Conservation (phyloP, 2,329 filamentous ascomycete genomes). For the Lizonia empirigonia region DNA sequence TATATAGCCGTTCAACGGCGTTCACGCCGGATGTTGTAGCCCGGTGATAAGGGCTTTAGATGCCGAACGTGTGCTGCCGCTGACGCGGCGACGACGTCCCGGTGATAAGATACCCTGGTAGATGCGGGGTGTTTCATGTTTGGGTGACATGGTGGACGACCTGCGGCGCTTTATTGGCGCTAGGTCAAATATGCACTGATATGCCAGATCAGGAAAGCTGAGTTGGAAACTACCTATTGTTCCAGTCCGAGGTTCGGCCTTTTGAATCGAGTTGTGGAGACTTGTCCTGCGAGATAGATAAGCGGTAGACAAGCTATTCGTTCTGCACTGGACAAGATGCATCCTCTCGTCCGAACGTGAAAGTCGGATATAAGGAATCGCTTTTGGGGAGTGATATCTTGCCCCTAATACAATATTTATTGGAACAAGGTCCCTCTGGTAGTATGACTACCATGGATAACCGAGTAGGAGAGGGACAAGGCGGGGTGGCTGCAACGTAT, state of each 20-base stretch:
- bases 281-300: background rate
- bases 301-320: background rate
- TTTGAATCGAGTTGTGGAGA: background rate
- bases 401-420: no score
- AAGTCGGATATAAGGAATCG: no score
- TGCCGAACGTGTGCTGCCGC: slow-evolving; percentile 4
- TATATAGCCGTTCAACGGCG: slow-evolving; percentile 7
- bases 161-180: slow-evolving; percentile 16
- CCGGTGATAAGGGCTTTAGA: slow-evolving; percentile 14
- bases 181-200: slow-evolving; percentile 23
- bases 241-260: slow-evolving; percentile 7
- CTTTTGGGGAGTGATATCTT: no score
- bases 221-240: background rate
- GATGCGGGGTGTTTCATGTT: slow-evolving; percentile 19
- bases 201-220: slow-evolving; percentile 34
- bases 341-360: no score
- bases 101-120: slow-evolving; percentile 27
- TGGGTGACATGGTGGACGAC: slow-evolving; percentile 12
- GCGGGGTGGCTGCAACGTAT: no score
- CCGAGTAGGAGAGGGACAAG: no score
- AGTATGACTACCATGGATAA: no score
- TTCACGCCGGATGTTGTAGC: background rate
- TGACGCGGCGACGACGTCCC: slow-evolving; percentile 20
- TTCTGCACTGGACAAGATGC: background rate
- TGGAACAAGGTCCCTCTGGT: no score